Percentiles rank a stretch among this genome's conserved stretches.
These are phyloP conservation scores for Podila epigama DNA, from an alignment of 192 early-diverging fungal genomes.

Conservation along the genomic window DNA sequence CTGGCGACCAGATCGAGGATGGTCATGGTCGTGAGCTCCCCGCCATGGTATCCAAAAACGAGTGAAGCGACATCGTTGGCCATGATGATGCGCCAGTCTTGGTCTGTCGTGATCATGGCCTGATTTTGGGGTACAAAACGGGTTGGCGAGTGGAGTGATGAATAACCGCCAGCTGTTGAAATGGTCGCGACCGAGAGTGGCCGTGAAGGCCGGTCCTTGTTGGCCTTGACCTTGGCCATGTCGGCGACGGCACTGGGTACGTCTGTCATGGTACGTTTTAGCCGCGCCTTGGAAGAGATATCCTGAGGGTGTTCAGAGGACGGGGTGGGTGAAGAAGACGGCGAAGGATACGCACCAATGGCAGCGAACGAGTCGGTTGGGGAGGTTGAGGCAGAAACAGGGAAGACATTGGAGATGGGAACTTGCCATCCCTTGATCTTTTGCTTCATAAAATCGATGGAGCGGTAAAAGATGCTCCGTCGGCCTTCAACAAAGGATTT, in stretches of 20 bases:
- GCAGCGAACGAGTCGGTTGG: constrained; percentile 20
- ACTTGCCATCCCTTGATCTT: constrained; percentile 61
- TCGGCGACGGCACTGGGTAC: constrained; percentile 20
- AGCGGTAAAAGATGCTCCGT: constrained; percentile 55
- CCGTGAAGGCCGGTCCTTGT: constrained; percentile 24
- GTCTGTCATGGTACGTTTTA: constrained; percentile 48
- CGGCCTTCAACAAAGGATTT: constrained; percentile 49
- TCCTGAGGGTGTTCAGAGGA: neutral
- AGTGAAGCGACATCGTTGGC: constrained; percentile 67
- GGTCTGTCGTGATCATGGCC: constrained; percentile 65
- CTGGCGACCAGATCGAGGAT: constrained; percentile 53
- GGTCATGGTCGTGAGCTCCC: constrained; percentile 49
- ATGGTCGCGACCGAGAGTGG: constrained; percentile 44
- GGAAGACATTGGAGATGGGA: constrained; percentile 40
- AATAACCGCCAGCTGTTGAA: constrained; percentile 30
- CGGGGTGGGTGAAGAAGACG: constrained; percentile 20
- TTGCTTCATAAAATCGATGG: constrained; percentile 62
- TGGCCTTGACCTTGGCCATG: constrained; percentile 1
- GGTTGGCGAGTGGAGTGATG: constrained; percentile 55
- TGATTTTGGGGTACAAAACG: constrained; percentile 68
- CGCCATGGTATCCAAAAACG: constrained; percentile 56
- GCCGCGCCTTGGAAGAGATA: constrained; percentile 9
- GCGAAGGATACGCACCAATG: constrained; percentile 45
- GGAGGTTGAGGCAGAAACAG: constrained; percentile 25
- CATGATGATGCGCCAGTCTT: constrained; percentile 55